Base-by-base conservation (phyloP, 805 yeast species). In the Kregervanrija fluxuum region DNA sequence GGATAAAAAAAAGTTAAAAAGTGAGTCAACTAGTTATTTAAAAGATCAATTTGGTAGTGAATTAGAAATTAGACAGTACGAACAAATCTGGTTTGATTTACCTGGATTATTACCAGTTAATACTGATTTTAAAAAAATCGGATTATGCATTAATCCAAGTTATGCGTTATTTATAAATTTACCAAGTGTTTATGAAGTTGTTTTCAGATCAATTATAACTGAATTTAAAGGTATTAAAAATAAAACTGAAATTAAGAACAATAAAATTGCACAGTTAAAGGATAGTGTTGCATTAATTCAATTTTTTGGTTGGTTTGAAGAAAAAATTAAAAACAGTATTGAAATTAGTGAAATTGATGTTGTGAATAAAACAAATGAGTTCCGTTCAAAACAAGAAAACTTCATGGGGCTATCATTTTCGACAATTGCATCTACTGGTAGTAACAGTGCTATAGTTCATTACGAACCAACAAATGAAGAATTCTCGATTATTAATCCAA, bases 241-340 rank as follows among this genome's bases (percentile, higher is more conserved):
- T 59, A 48, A 62, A 8, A 71, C 74, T 2, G 99, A 93, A 61
- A 69, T 87, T 14, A 61, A 67, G 39, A 91, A 91, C 42, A 83
- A 88, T 31, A 76, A 71, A 50, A 61, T 66, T 5, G 93, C 96
- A 1, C 99, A 93, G 59, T 66, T 77, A 42, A 83, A 82, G 54
- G 98, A 95, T 62, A 93, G 95, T 2, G 71, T 82, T 35, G 89
- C 93, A 0, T 67, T 88, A 30, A 72, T 79, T 17, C 74, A 84
- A 47, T 87, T 80, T 52, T 75, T 85, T 48, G 76, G 95, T 0
- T 93, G 98, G 97, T 66, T 91, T 22, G 87, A 88, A 52, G 66
- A 75, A 41, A 73, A 77, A 49, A 59, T 86, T 31, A 55, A 61
- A 45, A 57, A 61, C 64, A 41, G 58, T 62, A 64, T 79, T 17